A percentile compares a stretch with the other conserved stretches of the same genome.
Conservation (phyloP, 306 rosid genomes). For the Potentilla sterilis region DNA sequence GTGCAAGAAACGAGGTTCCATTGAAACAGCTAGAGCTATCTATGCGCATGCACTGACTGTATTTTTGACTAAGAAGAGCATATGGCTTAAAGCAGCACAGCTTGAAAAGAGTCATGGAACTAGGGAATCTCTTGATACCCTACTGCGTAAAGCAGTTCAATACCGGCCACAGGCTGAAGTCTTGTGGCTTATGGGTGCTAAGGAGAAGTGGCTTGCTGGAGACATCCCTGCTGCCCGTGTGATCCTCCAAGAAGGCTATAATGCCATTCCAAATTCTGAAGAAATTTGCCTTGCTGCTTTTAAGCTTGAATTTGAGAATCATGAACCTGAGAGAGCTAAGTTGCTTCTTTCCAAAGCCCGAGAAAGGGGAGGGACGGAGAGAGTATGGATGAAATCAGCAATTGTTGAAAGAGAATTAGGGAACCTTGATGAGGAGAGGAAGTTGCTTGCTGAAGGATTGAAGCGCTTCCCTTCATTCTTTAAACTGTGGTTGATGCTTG, state of each 20-base stretch:
- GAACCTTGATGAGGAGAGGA: conserved; percentile 68
- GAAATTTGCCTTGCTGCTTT: conserved; percentile 96
- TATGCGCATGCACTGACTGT: conserved; percentile 82
- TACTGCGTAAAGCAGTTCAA: conserved; percentile 79
- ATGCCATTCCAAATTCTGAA: conserved; percentile 90
- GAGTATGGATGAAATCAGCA: conserved; percentile 95
- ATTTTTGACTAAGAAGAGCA: conserved; percentile 85
- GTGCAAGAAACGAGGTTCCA: conserved; percentile 88
- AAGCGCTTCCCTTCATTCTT: conserved; percentile 71
- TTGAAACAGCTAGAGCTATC: conserved; percentile 88
- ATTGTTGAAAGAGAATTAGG: conserved; percentile 90
- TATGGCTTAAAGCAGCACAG: conserved; percentile 95
- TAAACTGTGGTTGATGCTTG: conserved; percentile 93
- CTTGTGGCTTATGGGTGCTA: conserved; percentile 97
- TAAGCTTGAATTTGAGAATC: conserved; percentile 88
- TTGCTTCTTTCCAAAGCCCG: conserved; percentile 89
- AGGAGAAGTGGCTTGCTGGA: conserved; percentile 98
- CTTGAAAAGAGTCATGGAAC: conserved; percentile 94
- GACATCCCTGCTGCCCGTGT: conserved; percentile 87
- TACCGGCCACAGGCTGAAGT: conserved; percentile 96
- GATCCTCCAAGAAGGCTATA: conserved; percentile 89
- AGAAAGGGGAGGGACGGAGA: conserved; percentile 87
- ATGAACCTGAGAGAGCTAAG: conserved; percentile 94
- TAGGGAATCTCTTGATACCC: conserved; percentile 83
- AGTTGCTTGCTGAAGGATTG: conserved; percentile 75